Evolutionary conservation across 805 yeast genomes (phyloP), one percentile per base, ranked within the genome.

Genomic region (Candida glaebosa): DNA sequence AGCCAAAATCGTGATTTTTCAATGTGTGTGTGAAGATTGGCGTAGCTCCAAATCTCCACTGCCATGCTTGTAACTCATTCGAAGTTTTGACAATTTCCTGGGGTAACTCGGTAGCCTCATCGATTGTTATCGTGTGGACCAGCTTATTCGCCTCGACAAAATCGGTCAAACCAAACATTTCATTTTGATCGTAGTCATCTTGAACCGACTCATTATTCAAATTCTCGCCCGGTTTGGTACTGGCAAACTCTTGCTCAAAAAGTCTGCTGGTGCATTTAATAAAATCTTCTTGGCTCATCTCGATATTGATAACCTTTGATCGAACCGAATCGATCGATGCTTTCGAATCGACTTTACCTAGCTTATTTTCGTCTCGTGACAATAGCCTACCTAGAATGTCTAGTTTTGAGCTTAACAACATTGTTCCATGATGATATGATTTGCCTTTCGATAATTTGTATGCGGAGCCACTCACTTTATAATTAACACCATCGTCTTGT

Each of bases 361-460:
- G 49, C 3, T 60, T 49, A 1, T 61, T 47, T 8, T 63, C 60
- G 33, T 70, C 73, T 12, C 81, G 66, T 26, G 74, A 72, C 44
- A 93, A 67, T 10, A 87, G 57, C n/a, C 76, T 68, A 1, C 81
- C 68, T 43, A 93, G 67, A 1, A 71, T 61, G n/a, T 69, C 70
- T 18, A 93, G 62, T 30, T 81, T 69, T 32, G 95, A 81, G 41
- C 76, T 65, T 18, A 93, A 66, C 5, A 93, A 69, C 96, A 93
- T 87, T 0, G 99, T 93, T 0, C 97, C 99, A 65, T 93, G 99
- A 57, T 93, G 99, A 50, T 90, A 83, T 5, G 96, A 81, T 51
- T 80, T 79, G 0, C 93, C 90, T 37, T 76, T 74, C 4, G 95
- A 82, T 24, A 93, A 71, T 57, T 90, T 90, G 61, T 78, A 93